Conservation (phyloP, 2,329 filamentous ascomycete species). For the Geosmithia morbida region DNA sequence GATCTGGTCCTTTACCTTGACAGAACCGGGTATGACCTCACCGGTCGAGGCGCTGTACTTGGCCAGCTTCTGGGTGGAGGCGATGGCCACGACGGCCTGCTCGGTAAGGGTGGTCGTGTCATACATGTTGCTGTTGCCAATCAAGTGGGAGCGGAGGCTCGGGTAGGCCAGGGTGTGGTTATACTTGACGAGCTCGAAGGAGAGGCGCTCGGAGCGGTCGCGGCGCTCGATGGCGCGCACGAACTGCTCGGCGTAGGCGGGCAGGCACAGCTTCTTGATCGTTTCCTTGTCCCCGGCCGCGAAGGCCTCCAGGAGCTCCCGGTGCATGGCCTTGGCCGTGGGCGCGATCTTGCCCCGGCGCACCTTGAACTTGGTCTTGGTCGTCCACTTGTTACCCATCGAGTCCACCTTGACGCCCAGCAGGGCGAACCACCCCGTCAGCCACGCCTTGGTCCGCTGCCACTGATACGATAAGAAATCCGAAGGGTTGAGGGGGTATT, state of each 20-base stretch:
- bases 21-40: slow-evolving; percentile 26
- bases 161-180: slow-evolving; percentile 25
- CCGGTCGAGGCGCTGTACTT: slow-evolving; percentile 22
- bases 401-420: slow-evolving; percentile 27
- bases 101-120: slow-evolving; percentile 22
- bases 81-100: slow-evolving; percentile 45
- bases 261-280: slow-evolving; percentile 37
- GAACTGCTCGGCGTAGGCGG: slow-evolving; percentile 36
- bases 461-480: slow-evolving; percentile 20
- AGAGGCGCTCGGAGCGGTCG: slow-evolving; percentile 23
- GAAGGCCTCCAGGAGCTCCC: slow-evolving; percentile 44
- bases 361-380: slow-evolving; percentile 27
- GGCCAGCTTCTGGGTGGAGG: slow-evolving; percentile 38
- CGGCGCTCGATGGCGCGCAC: slow-evolving; percentile 37
- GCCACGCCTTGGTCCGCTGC: slow-evolving; percentile 19
- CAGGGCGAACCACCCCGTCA: slow-evolving; percentile 16
- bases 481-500: slow-evolving; percentile 13
- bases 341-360: slow-evolving; percentile 26
- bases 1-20: slow-evolving; percentile 31
- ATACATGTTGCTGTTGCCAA: slow-evolving; percentile 28
- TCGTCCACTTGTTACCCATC: slow-evolving; percentile 23
- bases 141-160: slow-evolving; percentile 39
- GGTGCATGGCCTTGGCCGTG: slow-evolving; percentile 44
- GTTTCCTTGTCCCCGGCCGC: slow-evolving; percentile 39
- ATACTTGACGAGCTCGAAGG: slow-evolving; percentile 42